Percentiles rank a stretch among this genome's conserved stretches.
Evolutionary conservation across 2,329 filamentous ascomycete species (phyloP).

Genomic region (Colletotrichum viniferum): DNA sequence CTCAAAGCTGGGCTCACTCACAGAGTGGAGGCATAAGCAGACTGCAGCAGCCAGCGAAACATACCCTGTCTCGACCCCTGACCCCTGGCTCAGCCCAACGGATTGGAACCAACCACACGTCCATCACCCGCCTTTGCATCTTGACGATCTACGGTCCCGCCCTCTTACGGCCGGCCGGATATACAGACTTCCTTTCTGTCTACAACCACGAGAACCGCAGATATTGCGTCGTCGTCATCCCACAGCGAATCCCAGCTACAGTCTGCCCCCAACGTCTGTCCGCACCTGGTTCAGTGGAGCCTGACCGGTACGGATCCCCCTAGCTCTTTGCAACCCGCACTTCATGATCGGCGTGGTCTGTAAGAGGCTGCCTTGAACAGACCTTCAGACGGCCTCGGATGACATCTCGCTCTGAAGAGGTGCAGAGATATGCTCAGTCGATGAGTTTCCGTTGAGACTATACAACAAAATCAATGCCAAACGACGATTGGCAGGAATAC

Average conservation of each 20-base stretch:
- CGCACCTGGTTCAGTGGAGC: background rate
- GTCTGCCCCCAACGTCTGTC: background rate
- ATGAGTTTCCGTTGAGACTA: background rate
- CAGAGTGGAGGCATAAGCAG: conserved; percentile 7
- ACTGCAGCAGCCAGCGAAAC: conserved; percentile 10
- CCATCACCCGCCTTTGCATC: conserved; percentile 8
- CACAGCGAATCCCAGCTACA: background rate
- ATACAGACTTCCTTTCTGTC: background rate
- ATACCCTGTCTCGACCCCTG: conserved; percentile 4
- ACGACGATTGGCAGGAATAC: conserved; percentile 1
- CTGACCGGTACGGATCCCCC: background rate
- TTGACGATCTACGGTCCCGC: background rate
- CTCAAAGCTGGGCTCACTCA: background rate
- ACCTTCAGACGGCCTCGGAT: background rate
- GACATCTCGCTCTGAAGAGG: background rate
- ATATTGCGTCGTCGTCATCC: background rate
- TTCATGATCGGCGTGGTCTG: background rate
- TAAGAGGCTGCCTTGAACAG: background rate
- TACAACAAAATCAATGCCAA: background rate
- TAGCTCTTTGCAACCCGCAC: background rate
- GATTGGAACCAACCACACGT: conserved; percentile 15
- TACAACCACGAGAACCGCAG: background rate
- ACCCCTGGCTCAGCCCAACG: conserved; percentile 12
- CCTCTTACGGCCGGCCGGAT: conserved; percentile 8
- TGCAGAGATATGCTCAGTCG: background rate